Percentiles rank a stretch among this genome's conserved stretches.
These are phyloP conservation scores for Westerdykella sp. DNA, from an alignment of 2,329 filamentous ascomycete species.

Conservation along the genomic window DNA sequence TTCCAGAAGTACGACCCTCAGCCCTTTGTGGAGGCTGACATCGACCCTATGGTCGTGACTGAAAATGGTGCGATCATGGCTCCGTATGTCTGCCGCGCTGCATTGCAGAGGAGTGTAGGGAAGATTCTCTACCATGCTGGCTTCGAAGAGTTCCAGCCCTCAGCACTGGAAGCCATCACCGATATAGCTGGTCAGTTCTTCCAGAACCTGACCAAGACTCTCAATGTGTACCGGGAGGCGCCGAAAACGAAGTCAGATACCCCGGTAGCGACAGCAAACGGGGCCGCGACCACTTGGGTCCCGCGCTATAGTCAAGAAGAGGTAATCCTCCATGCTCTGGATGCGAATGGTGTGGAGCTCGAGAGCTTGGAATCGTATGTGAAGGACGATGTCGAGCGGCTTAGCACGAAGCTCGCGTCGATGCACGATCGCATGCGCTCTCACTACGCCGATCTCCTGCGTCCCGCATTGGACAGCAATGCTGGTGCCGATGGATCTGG, in stretches of 20 bases:
- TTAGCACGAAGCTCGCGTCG: conserved; percentile 68
- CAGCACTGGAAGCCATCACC: conserved; percentile 82
- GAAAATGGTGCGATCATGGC: conserved; percentile 87
- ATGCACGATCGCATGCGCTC: conserved; percentile 94
- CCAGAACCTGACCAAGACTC: conserved; percentile 69
- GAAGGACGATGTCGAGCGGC: conserved; percentile 85
- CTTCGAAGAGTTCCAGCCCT: conserved; percentile 95
- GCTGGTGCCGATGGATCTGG: conserved; percentile 76
- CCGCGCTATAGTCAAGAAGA: conserved; percentile 76
- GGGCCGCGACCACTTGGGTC: conserved; percentile 46
- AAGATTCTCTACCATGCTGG: conserved; percentile 95
- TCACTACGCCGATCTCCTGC: conserved; percentile 86
- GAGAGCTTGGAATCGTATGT: conserved; percentile 78
- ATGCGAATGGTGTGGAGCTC: conserved; percentile 76
- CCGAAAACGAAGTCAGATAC: conserved; percentile 61
- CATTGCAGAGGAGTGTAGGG: conserved; percentile 81
- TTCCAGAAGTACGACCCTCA: conserved; percentile 94
- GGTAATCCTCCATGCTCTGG: conserved; percentile 75
- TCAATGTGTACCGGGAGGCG: conserved; percentile 76
- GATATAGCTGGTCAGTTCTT: conserved; percentile 89
- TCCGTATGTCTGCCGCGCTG: conserved; percentile 71
- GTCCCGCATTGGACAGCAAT: conserved; percentile 73
- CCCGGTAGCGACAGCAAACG: conserved; percentile 19
- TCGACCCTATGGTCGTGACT: conserved; percentile 81
- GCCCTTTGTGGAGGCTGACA: conserved; percentile 79